Evolutionary conservation across 2,329 filamentous ascomycete genomes (phyloP).

Genomic region (Fusarium sp.): DNA sequence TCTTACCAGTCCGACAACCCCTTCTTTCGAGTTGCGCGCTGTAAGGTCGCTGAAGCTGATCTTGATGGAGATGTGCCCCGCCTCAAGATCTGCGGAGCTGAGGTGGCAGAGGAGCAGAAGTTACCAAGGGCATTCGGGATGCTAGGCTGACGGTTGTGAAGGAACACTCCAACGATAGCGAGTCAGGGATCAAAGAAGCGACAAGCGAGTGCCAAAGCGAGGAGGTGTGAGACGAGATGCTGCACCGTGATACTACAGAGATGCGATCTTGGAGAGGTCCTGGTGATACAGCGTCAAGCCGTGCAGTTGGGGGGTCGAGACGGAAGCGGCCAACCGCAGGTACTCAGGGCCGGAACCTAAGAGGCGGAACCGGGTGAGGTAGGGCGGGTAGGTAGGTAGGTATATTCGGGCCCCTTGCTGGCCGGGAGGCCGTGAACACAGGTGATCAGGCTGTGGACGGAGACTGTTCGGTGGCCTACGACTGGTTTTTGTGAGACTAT

Average conservation of each 20-base stretch:
- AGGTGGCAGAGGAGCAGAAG: conserved; percentile 28
- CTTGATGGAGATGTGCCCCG: conserved; percentile 28
- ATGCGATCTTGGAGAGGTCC: conserved; percentile 52
- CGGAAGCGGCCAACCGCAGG: conserved; percentile 58
- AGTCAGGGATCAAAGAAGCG: conserved; percentile 27
- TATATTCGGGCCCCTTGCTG: conserved; percentile 40
- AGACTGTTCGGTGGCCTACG: conserved; percentile 52
- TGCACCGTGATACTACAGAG: conserved; percentile 60
- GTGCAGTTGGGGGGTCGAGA: conserved; percentile 55
- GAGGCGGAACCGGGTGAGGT: conserved; percentile 41
- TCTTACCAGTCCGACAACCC: conserved; percentile 3
- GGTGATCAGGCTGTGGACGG: conserved; percentile 42
- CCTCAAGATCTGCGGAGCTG: conserved; percentile 34
- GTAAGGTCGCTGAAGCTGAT: conserved; percentile 24
- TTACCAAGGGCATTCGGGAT: conserved; percentile 10
- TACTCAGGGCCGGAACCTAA: conserved; percentile 44
- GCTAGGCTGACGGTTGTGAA: conserved; percentile 14
- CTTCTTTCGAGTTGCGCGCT: conserved; percentile 9
- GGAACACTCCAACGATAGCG: conserved; percentile 13
- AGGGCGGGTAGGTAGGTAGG: conserved; percentile 29
- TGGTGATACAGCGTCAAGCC: conserved; percentile 60
- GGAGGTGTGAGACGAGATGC: conserved; percentile 58
- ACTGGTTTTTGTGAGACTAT: conserved; percentile 62
- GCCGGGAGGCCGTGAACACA: conserved; percentile 42
- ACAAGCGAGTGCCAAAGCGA: conserved; percentile 47